These are phyloP conservation scores for Centaurea solstitialis DNA, from an alignment of 129 eudicot species.

Conservation along the genomic window DNA sequence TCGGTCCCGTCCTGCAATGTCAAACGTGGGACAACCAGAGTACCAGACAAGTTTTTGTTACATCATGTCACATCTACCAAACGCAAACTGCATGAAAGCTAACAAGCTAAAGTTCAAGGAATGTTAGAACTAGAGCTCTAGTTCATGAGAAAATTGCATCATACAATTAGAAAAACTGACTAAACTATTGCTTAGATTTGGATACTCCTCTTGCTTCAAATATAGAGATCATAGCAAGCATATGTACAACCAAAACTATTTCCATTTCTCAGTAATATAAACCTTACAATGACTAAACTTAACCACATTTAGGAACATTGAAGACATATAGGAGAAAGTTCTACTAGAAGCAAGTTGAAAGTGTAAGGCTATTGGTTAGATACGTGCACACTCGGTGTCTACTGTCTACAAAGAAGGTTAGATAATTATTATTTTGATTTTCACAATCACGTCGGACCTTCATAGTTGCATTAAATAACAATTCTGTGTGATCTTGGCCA, in stretches of 20 bases:
- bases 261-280: background rate
- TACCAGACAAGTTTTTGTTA: too few species aligned
- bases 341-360: background rate
- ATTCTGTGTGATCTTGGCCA: background rate
- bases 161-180: too few species aligned
- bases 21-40: too few species aligned
- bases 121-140: background rate
- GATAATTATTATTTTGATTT: background rate
- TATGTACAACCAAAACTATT: background rate
- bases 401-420: background rate
- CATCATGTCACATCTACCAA: too few species aligned
- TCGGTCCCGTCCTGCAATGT: too few species aligned
- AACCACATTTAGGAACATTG: background rate
- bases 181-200: too few species aligned
- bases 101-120: background rate
- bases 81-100: too few species aligned
- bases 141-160: background rate
- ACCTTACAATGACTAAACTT: constrained; percentile 10
- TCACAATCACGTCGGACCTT: background rate
- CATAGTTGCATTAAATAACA: background rate
- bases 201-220: constrained; percentile 5
- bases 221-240: background rate
- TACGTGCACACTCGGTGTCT: background rate
- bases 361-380: background rate
- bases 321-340: background rate